Base-by-base conservation (phyloP, 805 yeast genomes). In the Nakazawaea ambrosiae region DNA sequence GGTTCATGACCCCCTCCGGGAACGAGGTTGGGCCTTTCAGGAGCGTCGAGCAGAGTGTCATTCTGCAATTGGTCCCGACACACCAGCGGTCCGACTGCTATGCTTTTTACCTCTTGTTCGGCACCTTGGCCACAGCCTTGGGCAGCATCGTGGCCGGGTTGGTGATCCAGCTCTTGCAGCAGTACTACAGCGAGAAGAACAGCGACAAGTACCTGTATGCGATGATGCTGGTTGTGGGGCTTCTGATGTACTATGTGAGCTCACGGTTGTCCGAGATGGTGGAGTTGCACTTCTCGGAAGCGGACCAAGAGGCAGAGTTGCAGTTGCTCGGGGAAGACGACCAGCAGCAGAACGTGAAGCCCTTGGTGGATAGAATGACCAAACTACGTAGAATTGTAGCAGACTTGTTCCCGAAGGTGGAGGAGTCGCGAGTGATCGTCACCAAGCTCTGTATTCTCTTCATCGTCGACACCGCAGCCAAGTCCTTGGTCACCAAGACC, bases 21-120 rank as follows among this genome's bases (percentile, higher is more conserved):
- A 69, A 68, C 5, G 81, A 75, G 42, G 75, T 71, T 18, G 79
- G 80, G 1, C 76, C 80, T 1, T 75, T 73, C 51, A 57, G 78
- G 41, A 66, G 77, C 7, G 56, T 74, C n/a, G 81, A 75, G 46
- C 78, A 73, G 43, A 60, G 73, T 22, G 51, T 71, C 1, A 57
- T 74, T 26, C 75, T 79, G 0, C 68, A 73, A 14, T 49, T 74
- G 40, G 60, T 64, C 4, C 52, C 61, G 5, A 47, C 58, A 12
- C 60, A 58, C 9, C 55, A 65, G 22, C 51, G 78, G 37, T 62
- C 78, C 0, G 80, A 75, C 46, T 57, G 71, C n/a, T 75, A 67
- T 46, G 72, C 78, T 6, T 74, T 80, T 79, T 74, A 73, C 48
- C 61, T 66, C 1, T 66, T 75, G 45, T 49, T 69, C 26, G 80